Base-by-base conservation (phyloP, 208 protist genomes). In the Porcisia deanei region DNA sequence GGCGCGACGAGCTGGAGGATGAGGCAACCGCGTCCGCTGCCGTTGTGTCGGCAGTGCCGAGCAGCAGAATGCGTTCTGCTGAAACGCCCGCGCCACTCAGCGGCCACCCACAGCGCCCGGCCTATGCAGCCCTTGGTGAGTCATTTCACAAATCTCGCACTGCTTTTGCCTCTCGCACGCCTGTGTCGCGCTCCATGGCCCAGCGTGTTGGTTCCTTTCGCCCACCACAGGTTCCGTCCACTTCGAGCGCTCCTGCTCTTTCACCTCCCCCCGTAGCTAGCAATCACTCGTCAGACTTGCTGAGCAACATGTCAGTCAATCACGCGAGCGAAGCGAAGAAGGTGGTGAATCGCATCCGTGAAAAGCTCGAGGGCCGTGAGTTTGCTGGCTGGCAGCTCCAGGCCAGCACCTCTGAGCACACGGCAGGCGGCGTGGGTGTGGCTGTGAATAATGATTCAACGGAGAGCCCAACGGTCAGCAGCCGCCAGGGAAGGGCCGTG, bases 301-400 rank as follows among this genome's bases (percentile, higher is more conserved):
- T 63, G 47, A 79, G 79, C 69, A 76, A 75, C 63, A 76, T 68
- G 60, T 78, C 74, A 3, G 73, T 57, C 14, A 79, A 88, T 25
- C 83, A 98, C 34, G 99, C 98, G 69, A 88, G 96, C 75, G 98
- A 96, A 77, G 98, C 99, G 7, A 82, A 99, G 58, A 76, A 88
- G 41, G 98, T 99, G 41, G 97, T 99, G 18, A 89, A 96, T 25
- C 96, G 99, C 70, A 99, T 99, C 41, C 82, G 95, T 52, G 86
- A 98, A 71, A 99, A 99, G 88, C 91, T 99, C 39, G 96, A 96
- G 43, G 99, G 99, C 18, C 84, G 90, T 45, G 99, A 99, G 80
- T 99, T 99, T 83, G 74, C 80, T 49, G 84, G 73, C 25, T 85
- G 67, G 58, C 66, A 74, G 55, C 54, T 73, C 6, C 67, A 53